A percentile compares a stretch with the other conserved stretches of the same genome.
Conservation (phyloP, 371 early-diverging fungal species). For the Encephalitozoon romaleae region DNA sequence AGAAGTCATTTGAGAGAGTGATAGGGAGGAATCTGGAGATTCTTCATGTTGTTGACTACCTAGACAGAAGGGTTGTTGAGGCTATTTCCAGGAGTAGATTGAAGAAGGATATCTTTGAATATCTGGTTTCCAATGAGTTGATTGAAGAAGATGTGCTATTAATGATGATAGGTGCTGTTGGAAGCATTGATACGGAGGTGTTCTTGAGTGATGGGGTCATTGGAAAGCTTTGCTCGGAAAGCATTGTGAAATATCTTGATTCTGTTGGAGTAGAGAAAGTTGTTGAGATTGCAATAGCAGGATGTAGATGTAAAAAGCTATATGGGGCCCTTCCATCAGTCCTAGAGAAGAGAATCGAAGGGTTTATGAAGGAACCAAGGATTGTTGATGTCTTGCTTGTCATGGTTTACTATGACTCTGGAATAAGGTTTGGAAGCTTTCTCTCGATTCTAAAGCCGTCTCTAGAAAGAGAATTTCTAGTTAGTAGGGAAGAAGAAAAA, state of each 20-base stretch:
- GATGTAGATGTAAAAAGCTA: neutral
- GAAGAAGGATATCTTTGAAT: neutral
- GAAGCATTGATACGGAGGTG: neutral
- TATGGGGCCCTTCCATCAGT: neutral
- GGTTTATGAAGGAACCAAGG: neutral
- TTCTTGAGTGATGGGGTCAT: neutral
- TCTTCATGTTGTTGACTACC: neutral
- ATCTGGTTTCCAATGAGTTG: neutral
- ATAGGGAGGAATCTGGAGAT: neutral
- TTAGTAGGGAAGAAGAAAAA: neutral
- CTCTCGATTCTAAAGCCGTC: neutral
- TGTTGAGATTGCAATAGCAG: neutral
- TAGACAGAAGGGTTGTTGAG: neutral
- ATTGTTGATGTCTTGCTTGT: neutral
- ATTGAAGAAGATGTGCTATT: neutral
- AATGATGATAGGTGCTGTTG: neutral
- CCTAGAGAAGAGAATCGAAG: neutral
- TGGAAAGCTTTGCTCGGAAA: neutral
- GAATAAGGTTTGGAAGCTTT: neutral
- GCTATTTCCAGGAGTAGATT: neutral
- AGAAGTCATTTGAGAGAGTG: neutral
- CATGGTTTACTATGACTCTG: neutral
- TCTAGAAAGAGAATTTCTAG: neutral
- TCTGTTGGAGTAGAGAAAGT: neutral
- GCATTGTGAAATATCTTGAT: neutral